Evolutionary conservation across 106 monocot genomes (phyloP).

Genomic region (Dioscorea dumetorum): DNA sequence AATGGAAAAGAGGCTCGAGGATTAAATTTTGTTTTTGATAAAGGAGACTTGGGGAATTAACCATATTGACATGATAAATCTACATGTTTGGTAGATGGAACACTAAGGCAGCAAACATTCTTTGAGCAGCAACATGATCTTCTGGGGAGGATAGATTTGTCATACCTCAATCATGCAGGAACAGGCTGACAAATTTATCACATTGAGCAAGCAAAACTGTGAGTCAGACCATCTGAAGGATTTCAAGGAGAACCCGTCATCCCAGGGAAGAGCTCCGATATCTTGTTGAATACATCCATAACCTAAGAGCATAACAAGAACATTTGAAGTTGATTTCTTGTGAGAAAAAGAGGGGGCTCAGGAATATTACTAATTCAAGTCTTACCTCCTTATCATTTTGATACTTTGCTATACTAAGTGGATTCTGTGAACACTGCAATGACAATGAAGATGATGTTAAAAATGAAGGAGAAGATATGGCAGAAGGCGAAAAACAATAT

Average conservation of each 20-base stretch:
- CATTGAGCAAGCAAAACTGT: not conserved
- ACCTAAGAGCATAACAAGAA: constrained; percentile 10
- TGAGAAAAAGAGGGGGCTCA: not conserved
- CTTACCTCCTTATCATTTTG: constrained; percentile 97
- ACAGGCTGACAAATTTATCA: not conserved
- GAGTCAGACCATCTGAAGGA: not conserved
- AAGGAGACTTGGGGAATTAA: too few relatives aligned
- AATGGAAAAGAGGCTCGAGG: too few relatives aligned
- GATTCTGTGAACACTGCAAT: constrained; percentile 91
- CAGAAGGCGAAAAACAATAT: constrained; percentile 1
- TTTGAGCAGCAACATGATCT: not conserved
- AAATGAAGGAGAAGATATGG: not conserved
- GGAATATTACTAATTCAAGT: constrained; percentile 1
- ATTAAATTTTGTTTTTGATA: too few relatives aligned
- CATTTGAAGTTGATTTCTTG: not conserved
- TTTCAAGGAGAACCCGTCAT: constrained; percentile 8
- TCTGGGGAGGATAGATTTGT: not conserved
- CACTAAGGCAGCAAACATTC: not conserved
- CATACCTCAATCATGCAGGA: not conserved
- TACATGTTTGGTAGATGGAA: too few relatives aligned
- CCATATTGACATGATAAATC: too few relatives aligned
- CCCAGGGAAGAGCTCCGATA: constrained; percentile 32
- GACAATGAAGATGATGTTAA: constrained; percentile 6
- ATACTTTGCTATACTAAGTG: constrained; percentile 88
- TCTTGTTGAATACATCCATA: constrained; percentile 37